phyloP scores from a whole-genome alignment of 176 grass and related monocot species.

The sorghum (Sorghum bicolor) region Sorghum_bicolor_NCBIv3 NC_012872.2:4525001-4525500 shows the following conservation, averaged over 20 bases:
- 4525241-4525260: slow-evolving; percentile 24
- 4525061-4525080: slow-evolving; percentile 9
- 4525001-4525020: slow-evolving; percentile 14
- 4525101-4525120: neutral
- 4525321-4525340: too few relatives aligned
- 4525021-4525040: neutral
- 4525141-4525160: neutral
- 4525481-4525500: neutral
- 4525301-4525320: neutral
- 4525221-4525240: neutral
- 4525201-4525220: neutral
- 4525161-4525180: neutral
- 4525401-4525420: neutral
- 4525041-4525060: neutral
- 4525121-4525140: neutral
- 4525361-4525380: neutral
- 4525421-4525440: neutral
- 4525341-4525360: neutral
- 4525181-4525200: neutral
- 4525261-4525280: neutral
- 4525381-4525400: neutral
- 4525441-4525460: neutral
- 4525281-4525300: slow-evolving; percentile 37
- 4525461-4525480: neutral
- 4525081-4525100: neutral